Evolutionary conservation across 768 basidiomycete species (phyloP).

Genomic region (Hygrophorus russula): DNA sequence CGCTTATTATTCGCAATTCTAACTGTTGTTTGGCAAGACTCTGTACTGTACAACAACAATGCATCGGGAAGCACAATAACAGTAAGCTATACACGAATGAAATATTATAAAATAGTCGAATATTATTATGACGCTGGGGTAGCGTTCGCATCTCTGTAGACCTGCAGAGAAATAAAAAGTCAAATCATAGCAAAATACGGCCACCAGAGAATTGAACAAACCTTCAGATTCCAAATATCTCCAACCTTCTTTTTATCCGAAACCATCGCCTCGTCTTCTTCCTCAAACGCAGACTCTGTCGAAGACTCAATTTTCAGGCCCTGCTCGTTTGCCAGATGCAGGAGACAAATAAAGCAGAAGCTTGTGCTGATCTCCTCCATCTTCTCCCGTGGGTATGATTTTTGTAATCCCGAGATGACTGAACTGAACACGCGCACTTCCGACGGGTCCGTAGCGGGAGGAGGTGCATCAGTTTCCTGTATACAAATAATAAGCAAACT

Average conservation of each 20-base stretch:
- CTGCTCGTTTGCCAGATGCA: conserved; percentile 95
- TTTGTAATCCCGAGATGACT: conserved; percentile 75
- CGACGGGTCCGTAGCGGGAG: conserved; percentile 44
- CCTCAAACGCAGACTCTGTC: conserved; percentile 22
- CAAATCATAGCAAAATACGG: not conserved
- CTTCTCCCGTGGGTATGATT: conserved; percentile 82
- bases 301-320: conserved; percentile 72
- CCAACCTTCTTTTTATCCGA: conserved; percentile 37
- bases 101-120: no score
- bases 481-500: not conserved
- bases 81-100: no score
- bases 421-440: conserved; percentile 64
- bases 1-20: no score
- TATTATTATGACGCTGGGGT: conserved; percentile 21
- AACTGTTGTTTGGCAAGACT: no score
- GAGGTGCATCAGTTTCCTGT: conserved; percentile 44
- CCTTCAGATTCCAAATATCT: conserved; percentile 68
- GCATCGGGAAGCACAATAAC: no score
- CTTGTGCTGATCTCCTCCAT: conserved; percentile 98
- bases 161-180: conserved; percentile 20
- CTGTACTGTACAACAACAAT: no score
- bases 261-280: conserved; percentile 9
- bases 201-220: conserved; percentile 17
- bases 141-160: conserved; percentile 36
- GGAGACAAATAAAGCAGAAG: conserved; percentile 96